Evolutionary conservation across 73 alveolate genomes (phyloP).

Genomic region (Effrenium voratum): DNA sequence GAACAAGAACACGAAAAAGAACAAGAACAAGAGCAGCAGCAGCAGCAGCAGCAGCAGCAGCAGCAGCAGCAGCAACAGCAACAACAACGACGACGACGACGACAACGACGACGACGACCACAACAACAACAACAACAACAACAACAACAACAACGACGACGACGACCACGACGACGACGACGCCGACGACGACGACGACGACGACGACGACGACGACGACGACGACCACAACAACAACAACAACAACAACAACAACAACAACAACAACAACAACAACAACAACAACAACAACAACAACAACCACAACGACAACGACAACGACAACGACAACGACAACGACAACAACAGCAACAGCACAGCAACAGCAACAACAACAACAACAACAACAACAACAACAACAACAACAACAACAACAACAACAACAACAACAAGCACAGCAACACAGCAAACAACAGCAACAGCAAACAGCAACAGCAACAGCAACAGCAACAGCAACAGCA

Average conservation of each 20-base stretch:
- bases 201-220: background rate
- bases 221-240: background rate
- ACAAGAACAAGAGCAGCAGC: background rate
- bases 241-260: background rate
- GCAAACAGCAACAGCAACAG: background rate
- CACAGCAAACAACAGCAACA: too few relatives aligned
- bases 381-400: background rate
- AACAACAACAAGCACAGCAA: too few relatives aligned
- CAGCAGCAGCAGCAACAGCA: background rate
- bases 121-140: background rate
- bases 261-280: background rate
- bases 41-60: background rate
- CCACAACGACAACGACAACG: background rate
- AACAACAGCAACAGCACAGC: background rate
- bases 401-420: background rate
- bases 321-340: background rate
- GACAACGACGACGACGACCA: background rate
- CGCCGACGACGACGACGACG: background rate
- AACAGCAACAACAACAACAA: background rate
- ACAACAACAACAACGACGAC: background rate
- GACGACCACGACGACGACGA: background rate
- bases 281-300: background rate
- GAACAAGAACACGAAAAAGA: too few relatives aligned
- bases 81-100: background rate
- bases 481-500: background rate